Evolutionary conservation across 1,284 basidiomycete genomes (phyloP).

Genomic region (Porogramme epimiltina): DNA sequence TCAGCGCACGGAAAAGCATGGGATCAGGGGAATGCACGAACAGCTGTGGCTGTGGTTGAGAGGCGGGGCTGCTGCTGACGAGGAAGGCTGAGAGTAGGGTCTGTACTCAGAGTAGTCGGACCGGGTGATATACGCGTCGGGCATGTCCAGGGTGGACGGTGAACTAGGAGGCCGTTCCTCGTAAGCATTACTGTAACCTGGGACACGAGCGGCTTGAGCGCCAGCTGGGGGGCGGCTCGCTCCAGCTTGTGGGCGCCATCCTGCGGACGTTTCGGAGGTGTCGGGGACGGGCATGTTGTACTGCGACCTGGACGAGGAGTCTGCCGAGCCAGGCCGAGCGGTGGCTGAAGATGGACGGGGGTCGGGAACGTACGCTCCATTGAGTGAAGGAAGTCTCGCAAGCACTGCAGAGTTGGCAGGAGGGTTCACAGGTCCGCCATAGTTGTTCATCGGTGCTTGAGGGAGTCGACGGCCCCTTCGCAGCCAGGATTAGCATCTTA

Average conservation of each 20-base stretch:
- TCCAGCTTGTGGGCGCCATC: conserved; percentile 19
- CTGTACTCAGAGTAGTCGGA: conserved; percentile 6
- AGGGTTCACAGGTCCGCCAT: conserved; percentile 13
- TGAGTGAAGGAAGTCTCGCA: conserved; percentile 16
- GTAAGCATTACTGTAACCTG: conserved; percentile 19
- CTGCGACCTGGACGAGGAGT: conserved; percentile 15
- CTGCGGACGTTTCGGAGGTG: conserved; percentile 11
- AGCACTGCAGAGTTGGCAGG: conserved; percentile 18
- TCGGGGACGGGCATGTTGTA: conserved; percentile 30
- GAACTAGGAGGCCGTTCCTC: conserved; percentile 27
- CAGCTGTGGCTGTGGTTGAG: conserved; percentile 15
- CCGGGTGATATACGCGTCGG: conserved; percentile 14
- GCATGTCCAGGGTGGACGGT: conserved; percentile 25
- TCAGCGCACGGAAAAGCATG: not conserved
- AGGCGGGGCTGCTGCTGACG: conserved; percentile 3
- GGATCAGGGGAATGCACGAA: conserved; percentile 3
- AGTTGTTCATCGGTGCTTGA: conserved; percentile 16
- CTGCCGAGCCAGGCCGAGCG: conserved; percentile 22
- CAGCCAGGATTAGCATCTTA: not conserved
- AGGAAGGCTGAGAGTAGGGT: conserved; percentile 19
- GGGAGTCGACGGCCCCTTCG: conserved; percentile 22
- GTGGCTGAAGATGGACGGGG: conserved; percentile 21
- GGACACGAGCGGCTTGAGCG: conserved; percentile 20
- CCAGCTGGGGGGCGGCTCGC: conserved; percentile 21
- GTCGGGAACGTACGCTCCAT: conserved; percentile 15